Evolutionary conservation across 768 basidiomycete genomes (phyloP).

Genomic region (Boletus tomentosulus): DNA sequence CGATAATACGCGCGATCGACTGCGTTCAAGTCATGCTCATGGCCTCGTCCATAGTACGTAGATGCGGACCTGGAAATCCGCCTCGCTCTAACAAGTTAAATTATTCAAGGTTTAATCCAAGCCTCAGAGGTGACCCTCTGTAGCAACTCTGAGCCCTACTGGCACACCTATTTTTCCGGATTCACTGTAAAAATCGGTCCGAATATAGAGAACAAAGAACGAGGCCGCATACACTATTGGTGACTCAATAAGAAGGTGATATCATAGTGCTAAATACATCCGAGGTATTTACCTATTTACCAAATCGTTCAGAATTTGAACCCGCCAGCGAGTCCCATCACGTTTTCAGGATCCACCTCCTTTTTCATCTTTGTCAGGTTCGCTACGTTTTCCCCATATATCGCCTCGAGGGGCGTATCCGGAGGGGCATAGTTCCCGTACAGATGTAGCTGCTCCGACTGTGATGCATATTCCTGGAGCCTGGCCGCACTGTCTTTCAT

Average conservation of each 20-base stretch:
- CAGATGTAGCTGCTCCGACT: conserved; percentile 36
- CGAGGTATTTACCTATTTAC: background rate
- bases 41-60: background rate
- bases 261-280: conserved; percentile 3
- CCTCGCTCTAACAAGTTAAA: background rate
- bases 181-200: background rate
- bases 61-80: conserved; percentile 6
- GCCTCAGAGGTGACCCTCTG: background rate
- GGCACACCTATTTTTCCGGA: background rate
- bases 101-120: background rate
- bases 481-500: conserved; percentile 35
- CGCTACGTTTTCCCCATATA: conserved; percentile 50
- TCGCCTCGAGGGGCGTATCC: conserved; percentile 44
- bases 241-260: background rate
- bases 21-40: background rate
- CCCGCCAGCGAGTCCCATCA: conserved; percentile 68
- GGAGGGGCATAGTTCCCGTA: conserved; percentile 62
- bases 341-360: conserved; percentile 49
- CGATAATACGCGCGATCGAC: conserved; percentile 13
- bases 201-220: background rate
- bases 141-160: background rate
- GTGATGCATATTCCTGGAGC: conserved; percentile 43
- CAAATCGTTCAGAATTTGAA: conserved; percentile 43
- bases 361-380: conserved; percentile 39
- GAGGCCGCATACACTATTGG: background rate